phyloP scores from a whole-genome alignment of 805 yeast species.

The Lachancea nothofagi region DNA sequence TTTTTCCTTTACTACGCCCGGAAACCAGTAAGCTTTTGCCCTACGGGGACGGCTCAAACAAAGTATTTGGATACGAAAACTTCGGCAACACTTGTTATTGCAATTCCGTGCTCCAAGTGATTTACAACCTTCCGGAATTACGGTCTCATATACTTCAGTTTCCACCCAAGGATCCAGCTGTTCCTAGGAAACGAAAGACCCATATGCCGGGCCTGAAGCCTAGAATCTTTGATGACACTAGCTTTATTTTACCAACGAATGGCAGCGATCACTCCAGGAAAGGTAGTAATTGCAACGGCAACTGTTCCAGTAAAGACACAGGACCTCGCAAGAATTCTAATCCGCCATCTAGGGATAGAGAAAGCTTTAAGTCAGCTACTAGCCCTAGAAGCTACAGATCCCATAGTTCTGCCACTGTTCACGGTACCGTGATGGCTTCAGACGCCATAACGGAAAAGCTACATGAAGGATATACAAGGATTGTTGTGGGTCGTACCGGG shows the following conservation, averaged over 20 bases:
- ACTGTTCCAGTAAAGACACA: background rate
- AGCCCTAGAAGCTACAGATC: slow-evolving; percentile 4
- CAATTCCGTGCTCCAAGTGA: slow-evolving; percentile 85
- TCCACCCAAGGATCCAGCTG: slow-evolving; percentile 36
- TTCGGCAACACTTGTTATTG: slow-evolving; percentile 93
- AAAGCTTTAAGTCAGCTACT: slow-evolving; percentile 1
- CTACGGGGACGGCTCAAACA: slow-evolving; percentile 62
- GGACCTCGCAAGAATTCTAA: background rate
- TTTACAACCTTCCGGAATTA: slow-evolving; percentile 68
- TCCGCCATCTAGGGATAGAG: slow-evolving; percentile 3
- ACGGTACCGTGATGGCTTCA: slow-evolving; percentile 24
- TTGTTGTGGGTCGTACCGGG: slow-evolving; percentile 28
- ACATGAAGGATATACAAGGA: slow-evolving; percentile 25
- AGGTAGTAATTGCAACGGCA: background rate
- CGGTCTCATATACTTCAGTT: slow-evolving; percentile 49
- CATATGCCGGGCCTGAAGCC: slow-evolving; percentile 39
- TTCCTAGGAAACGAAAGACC: slow-evolving; percentile 36
- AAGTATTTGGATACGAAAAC: slow-evolving; percentile 76
- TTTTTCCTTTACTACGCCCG: slow-evolving; percentile 5
- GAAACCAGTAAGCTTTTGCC: slow-evolving; percentile 30
- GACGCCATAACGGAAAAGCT: slow-evolving; percentile 26
- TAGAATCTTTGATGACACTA: slow-evolving; percentile 27
- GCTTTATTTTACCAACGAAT: slow-evolving; percentile 17
- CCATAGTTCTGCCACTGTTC: slow-evolving; percentile 16
- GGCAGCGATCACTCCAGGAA: slow-evolving; percentile 2